Evolutionary conservation across 2,329 filamentous ascomycete genomes (phyloP).

Genomic region (Plectosphaerella plurivora): DNA sequence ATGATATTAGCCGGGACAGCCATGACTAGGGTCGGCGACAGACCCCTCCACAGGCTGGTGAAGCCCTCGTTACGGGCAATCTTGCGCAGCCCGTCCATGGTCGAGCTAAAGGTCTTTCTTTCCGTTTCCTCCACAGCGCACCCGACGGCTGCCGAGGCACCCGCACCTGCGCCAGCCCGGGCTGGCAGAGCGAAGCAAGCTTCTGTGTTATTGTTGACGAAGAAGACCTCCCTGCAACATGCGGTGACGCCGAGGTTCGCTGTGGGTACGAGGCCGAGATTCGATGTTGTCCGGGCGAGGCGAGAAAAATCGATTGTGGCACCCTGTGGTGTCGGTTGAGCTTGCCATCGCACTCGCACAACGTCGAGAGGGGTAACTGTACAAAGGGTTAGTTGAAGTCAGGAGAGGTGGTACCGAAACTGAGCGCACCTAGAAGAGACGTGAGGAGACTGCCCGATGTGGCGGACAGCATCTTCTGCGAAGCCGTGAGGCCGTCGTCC

Average conservation of each 20-base stretch:
- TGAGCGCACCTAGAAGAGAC: slow-evolving; percentile 70
- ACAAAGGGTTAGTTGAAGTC: slow-evolving; percentile 1
- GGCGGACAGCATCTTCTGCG: slow-evolving; percentile 93
- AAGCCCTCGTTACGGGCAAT: slow-evolving; percentile 91
- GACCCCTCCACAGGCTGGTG: slow-evolving; percentile 81
- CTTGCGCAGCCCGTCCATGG: slow-evolving; percentile 86
- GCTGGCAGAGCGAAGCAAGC: slow-evolving; percentile 71
- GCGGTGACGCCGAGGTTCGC: slow-evolving; percentile 85
- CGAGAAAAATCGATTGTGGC: slow-evolving; percentile 50
- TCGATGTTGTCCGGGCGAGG: slow-evolving; percentile 51
- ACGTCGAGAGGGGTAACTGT: slow-evolving; percentile 93
- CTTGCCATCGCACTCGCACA: slow-evolving; percentile 90
- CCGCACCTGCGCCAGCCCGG: slow-evolving; percentile 41
- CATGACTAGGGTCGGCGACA: slow-evolving; percentile 94
- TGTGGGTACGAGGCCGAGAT: slow-evolving; percentile 65
- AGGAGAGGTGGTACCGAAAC: not conserved
- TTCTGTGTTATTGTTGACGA: slow-evolving; percentile 79
- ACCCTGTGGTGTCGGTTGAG: slow-evolving; percentile 56
- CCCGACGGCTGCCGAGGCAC: slow-evolving; percentile 45
- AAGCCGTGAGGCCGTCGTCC: slow-evolving; percentile 66
- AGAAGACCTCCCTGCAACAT: slow-evolving; percentile 96
- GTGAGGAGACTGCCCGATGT: slow-evolving; percentile 87
- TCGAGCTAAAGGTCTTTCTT: slow-evolving; percentile 80
- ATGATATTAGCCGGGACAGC: slow-evolving; percentile 94
- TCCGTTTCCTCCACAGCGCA: slow-evolving; percentile 89